These are phyloP conservation scores for Blastobotrys terrestris DNA, from an alignment of 805 yeast genomes.

Conservation along the genomic window DNA sequence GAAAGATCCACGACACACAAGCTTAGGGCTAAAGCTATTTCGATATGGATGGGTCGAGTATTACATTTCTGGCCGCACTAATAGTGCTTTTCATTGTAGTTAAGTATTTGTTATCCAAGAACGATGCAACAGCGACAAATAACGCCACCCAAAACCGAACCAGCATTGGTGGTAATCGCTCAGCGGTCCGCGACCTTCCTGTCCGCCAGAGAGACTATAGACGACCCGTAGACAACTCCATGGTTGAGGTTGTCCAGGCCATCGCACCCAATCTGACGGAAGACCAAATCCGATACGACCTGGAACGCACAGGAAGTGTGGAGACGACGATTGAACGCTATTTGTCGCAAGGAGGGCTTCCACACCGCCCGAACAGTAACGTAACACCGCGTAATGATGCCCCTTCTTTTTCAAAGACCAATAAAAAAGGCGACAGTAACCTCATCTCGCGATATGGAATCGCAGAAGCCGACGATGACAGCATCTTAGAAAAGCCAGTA, in stretches of 20 bases:
- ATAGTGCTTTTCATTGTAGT: constrained; percentile 20
- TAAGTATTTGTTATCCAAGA: constrained; percentile 13
- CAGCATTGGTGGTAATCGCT: constrained; percentile 1
- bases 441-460: constrained; percentile 41
- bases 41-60: not conserved
- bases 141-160: not conserved
- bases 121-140: constrained; percentile 4
- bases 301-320: constrained; percentile 62
- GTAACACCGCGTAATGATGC: too few species aligned
- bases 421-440: constrained; percentile 19
- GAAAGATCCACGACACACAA: too few species aligned
- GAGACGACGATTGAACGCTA: constrained; percentile 72
- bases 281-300: constrained; percentile 67
- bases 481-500: constrained; percentile 4
- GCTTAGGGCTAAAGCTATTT: not conserved
- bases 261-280: constrained; percentile 67
- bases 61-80: constrained; percentile 16
- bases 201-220: constrained; percentile 4
- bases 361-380: constrained; percentile 28
- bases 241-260: constrained; percentile 82
- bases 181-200: not conserved
- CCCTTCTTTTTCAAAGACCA: constrained; percentile 4
- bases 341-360: constrained; percentile 54
- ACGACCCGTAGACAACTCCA: constrained; percentile 36
- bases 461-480: constrained; percentile 22